Conservation (phyloP, 345 rosid genomes). For the Erodium maritimum region DNA sequence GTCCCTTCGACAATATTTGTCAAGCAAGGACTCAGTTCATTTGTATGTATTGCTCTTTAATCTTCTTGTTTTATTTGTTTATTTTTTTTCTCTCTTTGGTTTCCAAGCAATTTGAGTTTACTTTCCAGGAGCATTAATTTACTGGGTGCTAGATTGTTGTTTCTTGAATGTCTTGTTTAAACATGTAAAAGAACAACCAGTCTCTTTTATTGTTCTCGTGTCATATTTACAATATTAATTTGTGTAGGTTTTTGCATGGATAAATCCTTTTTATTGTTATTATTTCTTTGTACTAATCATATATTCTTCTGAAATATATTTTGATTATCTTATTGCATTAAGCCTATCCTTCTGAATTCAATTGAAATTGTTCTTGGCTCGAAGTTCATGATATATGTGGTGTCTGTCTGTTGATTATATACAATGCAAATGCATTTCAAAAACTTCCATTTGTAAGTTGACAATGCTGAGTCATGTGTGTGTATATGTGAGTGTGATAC, state of each 20-base stretch:
- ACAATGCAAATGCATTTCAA: neutral
- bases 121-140: too few species aligned
- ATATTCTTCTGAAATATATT: neutral
- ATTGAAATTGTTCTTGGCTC: neutral
- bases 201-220: neutral
- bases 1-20: conserved; percentile 65
- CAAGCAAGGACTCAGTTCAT: conserved; percentile 88
- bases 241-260: neutral
- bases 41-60: conserved; percentile 40
- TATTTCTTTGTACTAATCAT: too few species aligned
- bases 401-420: neutral
- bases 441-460: neutral
- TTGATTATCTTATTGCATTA: too few species aligned
- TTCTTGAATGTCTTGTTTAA: neutral
- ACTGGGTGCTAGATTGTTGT: too few species aligned
- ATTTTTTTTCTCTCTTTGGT: conserved; percentile 5
- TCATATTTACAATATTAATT: neutral
- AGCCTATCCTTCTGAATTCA: neutral
- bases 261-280: neutral
- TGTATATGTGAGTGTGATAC: neutral
- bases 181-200: neutral
- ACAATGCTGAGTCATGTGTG: neutral
- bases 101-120: neutral
- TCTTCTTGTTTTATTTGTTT: conserved; percentile 5
- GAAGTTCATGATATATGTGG: neutral